Evolutionary conservation across 208 protist genomes (phyloP), one percentile per base, ranked within the genome.

Genomic region (Blastocrithidia nonstop): DNA sequence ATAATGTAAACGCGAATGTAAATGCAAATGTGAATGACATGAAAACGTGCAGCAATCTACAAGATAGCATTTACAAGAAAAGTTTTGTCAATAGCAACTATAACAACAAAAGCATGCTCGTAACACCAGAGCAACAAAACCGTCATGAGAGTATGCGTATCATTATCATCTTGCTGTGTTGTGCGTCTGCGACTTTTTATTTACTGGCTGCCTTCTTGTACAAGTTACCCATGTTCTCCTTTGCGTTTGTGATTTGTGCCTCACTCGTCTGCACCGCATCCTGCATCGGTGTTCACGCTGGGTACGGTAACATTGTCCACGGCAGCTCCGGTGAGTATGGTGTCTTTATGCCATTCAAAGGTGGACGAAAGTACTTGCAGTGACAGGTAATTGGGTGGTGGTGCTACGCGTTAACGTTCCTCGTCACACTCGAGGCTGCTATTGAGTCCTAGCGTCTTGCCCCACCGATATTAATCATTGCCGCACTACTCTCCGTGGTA

Each of bases 321-420:
- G 43, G 59, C 13, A 6, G 51, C 17, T 60, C 49, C 23, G 54
- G 61, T 37, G 35, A 17, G 9, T 89, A 72, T 50, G 45, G 51
- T 19, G 50, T 61, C 17, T 84, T 85, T 38, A 85, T 86, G 72
- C 80, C 75, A 11, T 89, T 89, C 63, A 51, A 60, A 32, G 80
- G 80, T 20, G 80, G 75, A 2, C 39, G 61, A 27, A 52, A 57
- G 7, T 89, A 79, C 45, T 57, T 84, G 27, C 41, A 58, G 3
- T 54, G 67, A 24, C 80, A 89, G 50, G 62, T 72, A 22, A 48
- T 52, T 0, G 80, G 72, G 22, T 85, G 80, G 75, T 40, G 45
- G 27, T 71, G 63, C 56, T 89, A 71, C 44, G 17, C 72, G 4
- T 44, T 20, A 21, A 46, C 48, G 9, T 54, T 83, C 22, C 48